phyloP scores from a whole-genome alignment of 2,329 filamentous ascomycete genomes.

The Neoascochyta sp. region DNA sequence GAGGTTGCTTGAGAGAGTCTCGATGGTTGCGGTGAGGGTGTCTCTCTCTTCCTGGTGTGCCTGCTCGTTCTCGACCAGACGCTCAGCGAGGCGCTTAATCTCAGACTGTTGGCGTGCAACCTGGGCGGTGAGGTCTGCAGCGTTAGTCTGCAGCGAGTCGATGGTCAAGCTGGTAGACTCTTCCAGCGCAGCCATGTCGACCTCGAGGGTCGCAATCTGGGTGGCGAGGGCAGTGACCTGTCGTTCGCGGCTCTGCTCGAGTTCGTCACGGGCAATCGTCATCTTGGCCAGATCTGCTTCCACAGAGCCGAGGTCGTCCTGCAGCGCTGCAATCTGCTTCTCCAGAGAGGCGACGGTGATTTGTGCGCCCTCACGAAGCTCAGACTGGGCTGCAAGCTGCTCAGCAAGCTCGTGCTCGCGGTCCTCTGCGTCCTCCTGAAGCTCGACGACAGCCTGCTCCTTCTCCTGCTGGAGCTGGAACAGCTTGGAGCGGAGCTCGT shows the following conservation, averaged over 20 bases:
- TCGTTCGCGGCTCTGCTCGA: constrained; percentile 29
- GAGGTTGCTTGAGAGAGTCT: constrained; percentile 20
- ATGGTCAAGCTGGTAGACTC: constrained; percentile 31
- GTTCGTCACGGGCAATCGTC: constrained; percentile 31
- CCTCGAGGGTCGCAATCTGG: constrained; percentile 31
- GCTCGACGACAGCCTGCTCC: constrained; percentile 36
- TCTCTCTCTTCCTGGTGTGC: constrained; percentile 26
- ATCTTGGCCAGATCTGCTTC: constrained; percentile 21
- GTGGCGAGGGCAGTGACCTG: constrained; percentile 35
- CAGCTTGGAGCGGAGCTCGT: constrained; percentile 48
- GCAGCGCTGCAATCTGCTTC: constrained; percentile 33
- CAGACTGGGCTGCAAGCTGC: constrained; percentile 39
- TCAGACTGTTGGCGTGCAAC: constrained; percentile 38
- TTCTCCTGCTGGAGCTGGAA: constrained; percentile 46
- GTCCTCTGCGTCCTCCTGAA: constrained; percentile 38
- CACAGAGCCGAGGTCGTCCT: constrained; percentile 28
- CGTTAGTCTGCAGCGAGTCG: constrained; percentile 34
- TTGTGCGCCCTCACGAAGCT: constrained; percentile 39
- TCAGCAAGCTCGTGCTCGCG: constrained; percentile 40
- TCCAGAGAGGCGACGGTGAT: constrained; percentile 32
- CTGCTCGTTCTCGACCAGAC: constrained; percentile 22
- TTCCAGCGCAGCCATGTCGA: constrained; percentile 32
- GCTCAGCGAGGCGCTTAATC: constrained; percentile 34
- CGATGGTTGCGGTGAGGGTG: constrained; percentile 22
- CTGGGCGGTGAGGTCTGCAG: constrained; percentile 41